Evolutionary conservation across 2,329 filamentous ascomycete species (phyloP), one percentile per base, ranked within the genome.

Genomic region (Colletotrichum limetticola): DNA sequence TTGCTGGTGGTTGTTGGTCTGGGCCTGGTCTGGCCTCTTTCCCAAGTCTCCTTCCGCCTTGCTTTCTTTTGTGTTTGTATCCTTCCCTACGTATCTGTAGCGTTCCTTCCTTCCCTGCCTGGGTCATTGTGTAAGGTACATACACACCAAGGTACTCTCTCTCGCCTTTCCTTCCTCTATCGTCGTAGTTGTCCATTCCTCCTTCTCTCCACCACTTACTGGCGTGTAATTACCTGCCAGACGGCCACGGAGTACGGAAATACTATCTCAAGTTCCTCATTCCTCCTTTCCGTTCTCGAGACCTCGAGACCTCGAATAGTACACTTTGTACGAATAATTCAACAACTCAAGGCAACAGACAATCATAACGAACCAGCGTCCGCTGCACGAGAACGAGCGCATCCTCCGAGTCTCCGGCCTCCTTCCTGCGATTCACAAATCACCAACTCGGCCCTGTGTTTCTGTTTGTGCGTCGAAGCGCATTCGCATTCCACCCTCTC

Each of bases 281-380:
- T 69, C 42, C 46, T 68, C 24, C 53, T 62, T 62, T 63, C 60
- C 49, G 35, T 60, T 22, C n/a, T 37, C 61, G 28, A 22, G 42
- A n/a, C 42, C n/a, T 37, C 61, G 28, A 49, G 42, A n/a, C 42
- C 19, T n/a, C 16, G 42, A n/a, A 9, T 12, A 24, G 46, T 42
- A 11, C 37, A 24, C 32, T 9, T 24, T 26, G 55, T 26, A 57
- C 62, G 46, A 12, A 42, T 42, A 49, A 4, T 49, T 8, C 62
- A 24, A n/a, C 12, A 26, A 5, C 35, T 14, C 49, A 57, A 16
- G 22, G 35, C 55, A 11, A 19, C 28, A 57, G 2, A 14, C 11
- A n/a, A 32, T 52, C 26, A 30, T 22, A 49, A 30, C 19, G 28
- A 35, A 64, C 28, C 30, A 22, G 53, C 60, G 42, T 19, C 42